These are phyloP conservation scores for Fraxinus velutina DNA, from an alignment of 305 asterid genomes.

Conservation along the genomic window DNA sequence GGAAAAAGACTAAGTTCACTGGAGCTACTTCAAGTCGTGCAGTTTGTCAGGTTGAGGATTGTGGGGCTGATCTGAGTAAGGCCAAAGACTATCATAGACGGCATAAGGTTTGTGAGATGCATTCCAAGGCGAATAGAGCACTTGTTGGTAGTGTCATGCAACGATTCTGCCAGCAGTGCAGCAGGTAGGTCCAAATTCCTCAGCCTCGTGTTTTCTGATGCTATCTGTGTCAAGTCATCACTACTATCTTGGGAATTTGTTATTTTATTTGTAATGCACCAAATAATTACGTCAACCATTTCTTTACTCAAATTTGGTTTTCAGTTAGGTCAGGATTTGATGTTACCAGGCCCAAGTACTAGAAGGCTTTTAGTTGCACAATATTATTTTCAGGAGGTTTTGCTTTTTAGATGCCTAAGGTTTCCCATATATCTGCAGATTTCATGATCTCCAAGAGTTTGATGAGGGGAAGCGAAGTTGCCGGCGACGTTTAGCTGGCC, in stretches of 20 bases:
- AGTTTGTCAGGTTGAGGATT: slow-evolving; percentile 75
- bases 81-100: slow-evolving; percentile 77
- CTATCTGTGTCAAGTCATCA: not conserved
- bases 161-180: slow-evolving; percentile 92
- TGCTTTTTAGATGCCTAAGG: slow-evolving; percentile 14
- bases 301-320: slow-evolving; percentile 3
- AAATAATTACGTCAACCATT: not conserved
- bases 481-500: slow-evolving; percentile 76
- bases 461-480: slow-evolving; percentile 83
- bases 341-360: not conserved
- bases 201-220: not conserved
- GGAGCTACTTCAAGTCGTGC: slow-evolving; percentile 43
- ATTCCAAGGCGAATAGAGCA: slow-evolving; percentile 65
- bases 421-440: slow-evolving; percentile 37
- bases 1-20: slow-evolving; percentile 59
- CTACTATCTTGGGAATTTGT: not conserved
- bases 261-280: not conserved
- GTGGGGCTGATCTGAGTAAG: slow-evolving; percentile 64
- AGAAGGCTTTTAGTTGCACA: not conserved
- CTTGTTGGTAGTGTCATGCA: slow-evolving; percentile 65
- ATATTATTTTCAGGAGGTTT: not conserved
- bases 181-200: slow-evolving; percentile 43
- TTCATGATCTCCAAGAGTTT: slow-evolving; percentile 76
- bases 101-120: slow-evolving; percentile 81
- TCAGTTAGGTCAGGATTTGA: not conserved